These are phyloP conservation scores for Spongospora subterranea DNA, from an alignment of 208 protist species.

Conservation along the genomic window DNA sequence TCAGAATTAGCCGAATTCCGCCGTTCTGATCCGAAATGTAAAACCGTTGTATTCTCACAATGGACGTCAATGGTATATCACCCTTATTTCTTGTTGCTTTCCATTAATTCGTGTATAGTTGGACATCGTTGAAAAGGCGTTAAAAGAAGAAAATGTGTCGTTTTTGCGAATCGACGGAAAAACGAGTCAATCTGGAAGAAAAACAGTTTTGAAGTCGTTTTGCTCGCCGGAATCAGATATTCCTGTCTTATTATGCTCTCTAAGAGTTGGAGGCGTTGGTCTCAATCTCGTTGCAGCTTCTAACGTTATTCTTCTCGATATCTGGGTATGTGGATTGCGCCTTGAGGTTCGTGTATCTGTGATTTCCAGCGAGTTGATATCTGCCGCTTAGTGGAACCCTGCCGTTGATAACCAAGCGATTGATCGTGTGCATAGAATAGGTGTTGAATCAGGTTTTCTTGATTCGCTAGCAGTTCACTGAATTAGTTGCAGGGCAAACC, in stretches of 20 bases:
- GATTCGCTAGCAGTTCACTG: neutral
- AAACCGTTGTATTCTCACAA: slow-evolving; percentile 47
- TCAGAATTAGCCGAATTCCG: neutral
- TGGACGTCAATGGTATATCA: slow-evolving; percentile 32
- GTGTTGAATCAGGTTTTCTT: neutral
- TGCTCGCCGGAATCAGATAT: neutral
- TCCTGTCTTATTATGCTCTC: slow-evolving; percentile 16
- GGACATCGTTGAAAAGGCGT: slow-evolving; percentile 33
- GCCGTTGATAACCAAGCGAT: slow-evolving; percentile 34
- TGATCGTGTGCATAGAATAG: slow-evolving; percentile 52
- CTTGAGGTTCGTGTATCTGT: too few species aligned
- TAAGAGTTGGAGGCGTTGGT: slow-evolving; percentile 28
- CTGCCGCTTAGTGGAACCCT: neutral
- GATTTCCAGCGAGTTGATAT: neutral
- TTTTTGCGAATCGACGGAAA: slow-evolving; percentile 15
- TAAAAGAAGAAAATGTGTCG: neutral
- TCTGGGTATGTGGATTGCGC: slow-evolving; percentile 16
- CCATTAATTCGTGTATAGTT: neutral
- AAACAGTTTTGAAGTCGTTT: neutral
- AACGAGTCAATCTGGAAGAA: neutral
- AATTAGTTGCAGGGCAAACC: neutral
- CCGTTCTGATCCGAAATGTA: neutral
- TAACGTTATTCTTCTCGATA: slow-evolving; percentile 46
- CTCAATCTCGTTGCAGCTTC: slow-evolving; percentile 26
- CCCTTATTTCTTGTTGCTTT: neutral